phyloP scores from a whole-genome alignment of 192 early-diverging fungal species.

The Helicostylum pulchrum region DNA sequence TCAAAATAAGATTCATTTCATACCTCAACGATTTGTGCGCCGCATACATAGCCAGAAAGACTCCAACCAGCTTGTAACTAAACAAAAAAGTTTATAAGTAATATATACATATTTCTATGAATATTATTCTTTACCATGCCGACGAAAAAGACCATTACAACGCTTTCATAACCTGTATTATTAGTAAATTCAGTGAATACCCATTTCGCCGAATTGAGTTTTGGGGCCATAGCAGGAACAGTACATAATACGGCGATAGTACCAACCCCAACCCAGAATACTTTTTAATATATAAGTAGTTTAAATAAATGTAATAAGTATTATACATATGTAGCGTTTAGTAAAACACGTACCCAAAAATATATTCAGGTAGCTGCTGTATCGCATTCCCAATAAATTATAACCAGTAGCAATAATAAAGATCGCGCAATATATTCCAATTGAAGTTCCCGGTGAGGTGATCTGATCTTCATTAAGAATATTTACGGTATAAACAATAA shows the following conservation, averaged over 20 bases:
- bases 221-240: constrained; percentile 35
- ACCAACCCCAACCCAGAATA: neutral
- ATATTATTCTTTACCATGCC: constrained; percentile 19
- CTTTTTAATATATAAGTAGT: constrained; percentile 16
- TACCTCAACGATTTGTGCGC: constrained; percentile 43
- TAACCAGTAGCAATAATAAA: constrained; percentile 35
- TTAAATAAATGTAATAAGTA: too few relatives aligned
- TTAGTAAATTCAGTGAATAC: constrained; percentile 47
- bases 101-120: too few relatives aligned
- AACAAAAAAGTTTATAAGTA: too few relatives aligned
- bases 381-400: constrained; percentile 35
- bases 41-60: constrained; percentile 40
- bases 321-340: too few relatives aligned
- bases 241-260: neutral
- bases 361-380: constrained; percentile 37
- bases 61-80: constrained; percentile 46
- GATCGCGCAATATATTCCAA: constrained; percentile 41
- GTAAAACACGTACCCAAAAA: constrained; percentile 37
- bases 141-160: constrained; percentile 41
- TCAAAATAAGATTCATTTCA: too few relatives aligned
- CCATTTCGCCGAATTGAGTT: constrained; percentile 37
- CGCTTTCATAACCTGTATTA: constrained; percentile 45
- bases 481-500: constrained; percentile 39
- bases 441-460: constrained; percentile 38
- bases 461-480: constrained; percentile 29